Percentiles rank a stretch among this genome's conserved stretches.
Conservation (phyloP, 2,329 filamentous ascomycete species). For the Claviceps sp. region DNA sequence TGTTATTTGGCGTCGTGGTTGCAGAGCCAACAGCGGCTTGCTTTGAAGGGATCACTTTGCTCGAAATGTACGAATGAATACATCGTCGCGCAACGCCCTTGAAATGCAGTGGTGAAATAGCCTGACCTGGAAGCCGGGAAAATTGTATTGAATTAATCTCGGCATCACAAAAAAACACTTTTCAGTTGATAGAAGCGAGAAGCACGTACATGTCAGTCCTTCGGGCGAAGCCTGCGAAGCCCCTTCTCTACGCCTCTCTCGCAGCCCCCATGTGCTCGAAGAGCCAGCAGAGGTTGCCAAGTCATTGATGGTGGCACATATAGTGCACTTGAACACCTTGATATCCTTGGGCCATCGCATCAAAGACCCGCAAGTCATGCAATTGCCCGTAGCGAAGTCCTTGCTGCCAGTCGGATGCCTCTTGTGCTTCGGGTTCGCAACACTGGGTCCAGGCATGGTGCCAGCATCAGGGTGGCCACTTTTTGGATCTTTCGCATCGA, state of each 20-base stretch:
- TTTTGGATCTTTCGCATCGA: slow-evolving; percentile 18
- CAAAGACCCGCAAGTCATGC: slow-evolving; percentile 73
- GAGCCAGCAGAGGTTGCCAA: slow-evolving; percentile 25
- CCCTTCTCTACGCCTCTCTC: slow-evolving; percentile 3
- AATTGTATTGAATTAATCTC: too few species aligned
- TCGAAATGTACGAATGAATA: slow-evolving; percentile 18
- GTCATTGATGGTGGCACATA: slow-evolving; percentile 78
- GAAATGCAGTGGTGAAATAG: slow-evolving; percentile 22
- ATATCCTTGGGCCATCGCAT: slow-evolving; percentile 67
- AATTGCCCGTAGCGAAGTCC: slow-evolving; percentile 57
- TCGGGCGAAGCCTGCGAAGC: not conserved
- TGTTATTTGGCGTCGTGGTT: not conserved
- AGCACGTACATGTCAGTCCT: slow-evolving; percentile 1
- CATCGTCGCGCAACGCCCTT: slow-evolving; percentile 20
- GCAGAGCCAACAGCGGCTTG: not conserved
- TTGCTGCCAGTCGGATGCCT: slow-evolving; percentile 27
- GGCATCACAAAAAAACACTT: not conserved
- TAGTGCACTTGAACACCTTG: slow-evolving; percentile 66
- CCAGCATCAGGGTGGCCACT: slow-evolving; percentile 16
- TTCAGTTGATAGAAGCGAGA: not conserved
- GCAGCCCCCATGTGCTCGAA: not conserved
- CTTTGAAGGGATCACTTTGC: slow-evolving; percentile 10
- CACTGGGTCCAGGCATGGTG: slow-evolving; percentile 8
- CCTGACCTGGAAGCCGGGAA: slow-evolving; percentile 10
- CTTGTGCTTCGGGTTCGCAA: slow-evolving; percentile 13